Percentiles rank a stretch among this genome's conserved stretches.
Evolutionary conservation across 352 stramenopile genomes (phyloP).

Genomic region (Aphanomyces euteiches): DNA sequence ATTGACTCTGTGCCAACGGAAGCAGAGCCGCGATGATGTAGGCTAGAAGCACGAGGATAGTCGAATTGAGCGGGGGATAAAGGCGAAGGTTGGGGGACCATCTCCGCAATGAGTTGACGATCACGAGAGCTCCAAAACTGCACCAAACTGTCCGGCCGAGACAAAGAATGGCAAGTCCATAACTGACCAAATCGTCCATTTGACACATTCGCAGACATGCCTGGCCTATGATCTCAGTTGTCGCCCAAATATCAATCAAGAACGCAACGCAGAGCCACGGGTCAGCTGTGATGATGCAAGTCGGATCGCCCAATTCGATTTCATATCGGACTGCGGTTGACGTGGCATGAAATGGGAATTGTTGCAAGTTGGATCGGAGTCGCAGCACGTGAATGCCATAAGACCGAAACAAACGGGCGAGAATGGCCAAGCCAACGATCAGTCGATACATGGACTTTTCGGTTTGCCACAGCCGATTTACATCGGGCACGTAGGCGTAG

Average conservation of each 20-base stretch:
- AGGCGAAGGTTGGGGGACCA: neutral
- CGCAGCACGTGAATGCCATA: conserved; percentile 4
- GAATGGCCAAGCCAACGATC: conserved; percentile 2
- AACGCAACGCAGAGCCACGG: conserved; percentile 9
- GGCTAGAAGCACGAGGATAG: no score
- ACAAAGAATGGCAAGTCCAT: neutral
- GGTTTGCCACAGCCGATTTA: neutral
- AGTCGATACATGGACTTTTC: conserved; percentile 1
- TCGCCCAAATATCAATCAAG: conserved; percentile 21
- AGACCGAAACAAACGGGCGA: neutral
- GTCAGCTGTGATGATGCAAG: neutral
- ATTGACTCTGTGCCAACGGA: no score
- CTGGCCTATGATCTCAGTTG: neutral
- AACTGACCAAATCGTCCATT: neutral
- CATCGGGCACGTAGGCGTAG: neutral
- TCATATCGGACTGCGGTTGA: conserved; percentile 12
- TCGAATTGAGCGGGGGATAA: no score
- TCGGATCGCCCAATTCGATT: conserved; percentile 13
- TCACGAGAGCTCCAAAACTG: neutral
- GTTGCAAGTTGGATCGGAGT: neutral
- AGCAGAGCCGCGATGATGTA: no score
- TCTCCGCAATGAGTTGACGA: neutral
- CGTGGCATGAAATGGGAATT: neutral
- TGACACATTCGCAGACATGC: conserved; percentile 1
- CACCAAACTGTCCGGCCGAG: conserved; percentile 18